A percentile compares a stretch with the other conserved stretches of the same genome.
phyloP scores from a whole-genome alignment of 306 rosid genomes.

The Cotoneaster glaucophyllus region DNA sequence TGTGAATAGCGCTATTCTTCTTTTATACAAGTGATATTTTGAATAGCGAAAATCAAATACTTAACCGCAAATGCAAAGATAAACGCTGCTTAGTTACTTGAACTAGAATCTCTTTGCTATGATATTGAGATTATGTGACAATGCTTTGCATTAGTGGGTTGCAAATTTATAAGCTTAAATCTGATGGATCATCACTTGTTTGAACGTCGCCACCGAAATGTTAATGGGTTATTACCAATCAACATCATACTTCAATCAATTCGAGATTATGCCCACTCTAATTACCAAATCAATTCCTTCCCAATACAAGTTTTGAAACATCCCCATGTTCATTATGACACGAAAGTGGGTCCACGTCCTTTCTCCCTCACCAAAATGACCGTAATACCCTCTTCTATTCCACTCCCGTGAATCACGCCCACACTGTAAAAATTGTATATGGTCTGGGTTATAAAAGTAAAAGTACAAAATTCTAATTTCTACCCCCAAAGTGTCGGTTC shows the following conservation, averaged over 20 bases:
- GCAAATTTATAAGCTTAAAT: background rate
- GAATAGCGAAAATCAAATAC: background rate
- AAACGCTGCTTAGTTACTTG: background rate
- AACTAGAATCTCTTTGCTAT: too few relatives aligned
- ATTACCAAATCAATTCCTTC: background rate
- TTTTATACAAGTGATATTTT: background rate
- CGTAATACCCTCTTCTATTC: background rate
- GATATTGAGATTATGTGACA: background rate
- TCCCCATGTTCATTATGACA: background rate
- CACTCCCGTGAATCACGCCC: background rate
- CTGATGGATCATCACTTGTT: background rate
- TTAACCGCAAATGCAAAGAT: background rate
- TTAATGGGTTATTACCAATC: background rate
- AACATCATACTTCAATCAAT: background rate
- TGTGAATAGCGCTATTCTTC: too few relatives aligned
- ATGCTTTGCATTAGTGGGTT: background rate
- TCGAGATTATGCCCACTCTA: background rate
- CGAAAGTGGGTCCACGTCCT: background rate
- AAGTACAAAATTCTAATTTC: background rate
- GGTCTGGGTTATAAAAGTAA: background rate
- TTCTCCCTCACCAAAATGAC: background rate
- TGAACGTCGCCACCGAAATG: background rate
- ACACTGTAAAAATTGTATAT: background rate
- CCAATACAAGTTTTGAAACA: background rate
- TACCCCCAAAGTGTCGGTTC: conserved; percentile 4